Base-by-base conservation (phyloP, 148 eudicot species). In the Selenicereus undatus region DNA sequence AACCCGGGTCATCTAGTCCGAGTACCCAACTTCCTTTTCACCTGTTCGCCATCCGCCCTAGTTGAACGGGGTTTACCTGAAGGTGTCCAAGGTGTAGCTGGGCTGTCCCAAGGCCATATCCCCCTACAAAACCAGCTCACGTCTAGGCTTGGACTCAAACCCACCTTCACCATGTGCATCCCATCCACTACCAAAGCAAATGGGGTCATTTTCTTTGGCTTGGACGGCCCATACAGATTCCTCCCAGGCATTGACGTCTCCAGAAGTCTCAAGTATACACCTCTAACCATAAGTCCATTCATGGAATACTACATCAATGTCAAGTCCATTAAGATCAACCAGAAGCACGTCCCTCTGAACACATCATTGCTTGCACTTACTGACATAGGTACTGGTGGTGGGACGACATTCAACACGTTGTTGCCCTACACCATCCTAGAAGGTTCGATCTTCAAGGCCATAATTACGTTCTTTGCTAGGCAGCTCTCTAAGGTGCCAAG, bases 141-240 rank as follows among this genome's bases (percentile, higher is more conserved):
- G 18, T 81, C 90, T 3, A 71, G 76, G 9, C 83, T 88, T 24
- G 87, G 86, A 11, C 48, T 87, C 54, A 82, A 76, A 20, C 86
- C 86, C 17, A 50, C 82, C 58, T 92, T 90, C 26, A 76, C 86
- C n/a, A 22, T 90, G 82, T 92, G 97, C 52, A 83, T 92, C 35
- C 45, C 91, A 11, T 82, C 92, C 21, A 32, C 78, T 18, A 74
- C 83, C 10, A 39, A 69, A 0, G 29, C 24, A 2, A 78, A 79
- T 0, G 97, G 94, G n/a, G 88, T 83, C 11, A 82, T 91, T 16
- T 91, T 90, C 87, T 83, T 91, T 36, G 93, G 97, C 20, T 82
- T 82, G 10, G 83, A 88, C 21, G 86, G 89, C 52, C 87, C 90
- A 27, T 86, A 82, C 74, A 79, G 60, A 22, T 76, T 85, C 45